Conservation (phyloP, 768 basidiomycete species). For the Mycena albidolilacea region DNA sequence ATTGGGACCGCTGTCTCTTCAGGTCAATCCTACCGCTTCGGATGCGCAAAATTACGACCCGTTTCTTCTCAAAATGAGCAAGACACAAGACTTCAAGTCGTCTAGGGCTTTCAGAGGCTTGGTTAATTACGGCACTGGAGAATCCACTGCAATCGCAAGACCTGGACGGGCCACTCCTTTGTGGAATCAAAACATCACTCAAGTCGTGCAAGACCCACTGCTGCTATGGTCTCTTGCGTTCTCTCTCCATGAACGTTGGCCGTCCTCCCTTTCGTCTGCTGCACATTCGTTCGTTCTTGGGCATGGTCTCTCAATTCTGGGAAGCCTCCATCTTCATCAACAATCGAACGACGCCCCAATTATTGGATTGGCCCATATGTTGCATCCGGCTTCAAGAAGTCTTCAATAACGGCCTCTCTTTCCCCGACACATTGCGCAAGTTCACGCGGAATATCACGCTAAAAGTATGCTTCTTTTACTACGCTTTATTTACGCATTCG, state of each 20-base stretch:
- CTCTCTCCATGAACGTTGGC: constrained; percentile 1
- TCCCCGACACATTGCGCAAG: not conserved
- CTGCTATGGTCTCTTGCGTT: constrained; percentile 5
- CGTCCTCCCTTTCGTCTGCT: constrained; percentile 6
- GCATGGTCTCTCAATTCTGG: constrained; percentile 5
- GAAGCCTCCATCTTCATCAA: not conserved
- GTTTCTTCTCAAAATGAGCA: not conserved
- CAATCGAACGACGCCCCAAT: no score
- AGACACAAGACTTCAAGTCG: constrained; percentile 9
- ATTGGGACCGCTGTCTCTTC: not conserved
- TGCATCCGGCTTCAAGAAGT: no score
- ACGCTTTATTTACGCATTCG: not conserved
- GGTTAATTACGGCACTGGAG: constrained; percentile 2
- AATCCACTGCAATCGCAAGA: constrained; percentile 11
- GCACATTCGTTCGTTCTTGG: constrained; percentile 4
- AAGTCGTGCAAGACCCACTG: constrained; percentile 1
- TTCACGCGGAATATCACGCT: constrained; percentile 7
- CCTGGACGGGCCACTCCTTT: not conserved
- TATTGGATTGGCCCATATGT: no score
- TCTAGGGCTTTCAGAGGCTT: constrained; percentile 14
- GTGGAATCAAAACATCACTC: not conserved
- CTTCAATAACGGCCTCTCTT: not conserved
- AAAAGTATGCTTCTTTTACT: constrained; percentile 4
- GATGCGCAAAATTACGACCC: constrained; percentile 3
- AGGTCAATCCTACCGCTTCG: constrained; percentile 2